phyloP scores from a whole-genome alignment of 2,329 filamentous ascomycete species.

The Balansia obtecta region DNA sequence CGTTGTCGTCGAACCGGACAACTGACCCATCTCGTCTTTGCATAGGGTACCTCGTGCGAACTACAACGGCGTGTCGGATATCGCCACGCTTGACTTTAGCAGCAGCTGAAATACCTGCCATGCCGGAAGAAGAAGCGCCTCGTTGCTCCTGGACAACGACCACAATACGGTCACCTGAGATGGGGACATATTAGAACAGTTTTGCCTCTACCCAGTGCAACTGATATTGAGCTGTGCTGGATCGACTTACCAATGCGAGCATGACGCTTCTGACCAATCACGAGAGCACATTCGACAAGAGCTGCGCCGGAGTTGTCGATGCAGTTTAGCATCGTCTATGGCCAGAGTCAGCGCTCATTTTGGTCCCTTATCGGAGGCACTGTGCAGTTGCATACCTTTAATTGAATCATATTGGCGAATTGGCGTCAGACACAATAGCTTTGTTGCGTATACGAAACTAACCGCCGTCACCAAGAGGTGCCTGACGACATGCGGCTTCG shows the following conservation, averaged over 20 bases:
- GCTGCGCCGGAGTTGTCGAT: conserved; percentile 99
- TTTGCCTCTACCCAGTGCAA: neutral
- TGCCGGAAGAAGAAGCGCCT: conserved; percentile 58
- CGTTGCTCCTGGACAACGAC: conserved; percentile 96
- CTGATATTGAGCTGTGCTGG: neutral
- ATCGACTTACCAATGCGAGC: conserved; percentile 68
- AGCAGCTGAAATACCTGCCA: conserved; percentile 58
- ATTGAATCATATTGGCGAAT: conserved; percentile 66
- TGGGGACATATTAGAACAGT: neutral
- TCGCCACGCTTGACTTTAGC: conserved; percentile 95
- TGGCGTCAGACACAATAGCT: conserved; percentile 7
- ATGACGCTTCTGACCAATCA: conserved; percentile 79
- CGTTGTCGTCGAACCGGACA: conserved; percentile 93
- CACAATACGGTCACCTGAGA: conserved; percentile 82
- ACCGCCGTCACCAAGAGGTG: neutral
- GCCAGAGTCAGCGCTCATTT: conserved; percentile 7
- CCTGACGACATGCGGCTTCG: neutral
- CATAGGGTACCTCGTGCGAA: conserved; percentile 78
- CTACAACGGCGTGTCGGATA: conserved; percentile 90
- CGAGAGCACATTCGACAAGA: conserved; percentile 89
- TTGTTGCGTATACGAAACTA: neutral
- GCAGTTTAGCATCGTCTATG: conserved; percentile 90
- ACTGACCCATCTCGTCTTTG: conserved; percentile 81
- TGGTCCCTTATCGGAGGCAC: neutral
- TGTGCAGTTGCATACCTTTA: conserved; percentile 47